A percentile compares a stretch with the other conserved stretches of the same genome.
Conservation (phyloP, 2,329 filamentous ascomycete species). For the Chrysoporthe puriensis region DNA sequence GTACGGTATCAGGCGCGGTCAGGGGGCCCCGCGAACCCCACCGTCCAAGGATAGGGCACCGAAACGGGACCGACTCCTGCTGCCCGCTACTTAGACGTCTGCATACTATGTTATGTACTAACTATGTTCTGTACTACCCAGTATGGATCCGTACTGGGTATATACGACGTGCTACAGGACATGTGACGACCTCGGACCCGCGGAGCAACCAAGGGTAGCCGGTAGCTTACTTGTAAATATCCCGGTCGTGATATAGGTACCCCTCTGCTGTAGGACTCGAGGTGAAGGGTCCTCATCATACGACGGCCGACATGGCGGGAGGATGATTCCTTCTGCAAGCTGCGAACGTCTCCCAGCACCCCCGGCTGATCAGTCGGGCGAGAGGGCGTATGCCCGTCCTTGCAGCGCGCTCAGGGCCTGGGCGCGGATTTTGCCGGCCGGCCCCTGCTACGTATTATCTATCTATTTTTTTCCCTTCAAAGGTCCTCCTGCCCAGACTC, state of each 20-base stretch:
- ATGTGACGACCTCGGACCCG: background rate
- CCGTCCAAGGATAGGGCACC: background rate
- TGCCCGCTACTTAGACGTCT: too few species aligned
- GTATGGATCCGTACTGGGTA: background rate
- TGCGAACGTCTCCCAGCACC: background rate
- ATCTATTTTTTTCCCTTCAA: too few species aligned
- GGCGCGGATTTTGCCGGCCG: background rate
- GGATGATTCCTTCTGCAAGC: background rate
- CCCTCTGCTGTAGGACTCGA: too few species aligned
- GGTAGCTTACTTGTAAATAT: background rate
- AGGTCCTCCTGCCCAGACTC: background rate
- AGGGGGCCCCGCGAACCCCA: too few species aligned
- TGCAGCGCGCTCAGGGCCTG: slow-evolving; percentile 1
- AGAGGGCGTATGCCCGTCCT: background rate
- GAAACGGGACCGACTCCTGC: background rate
- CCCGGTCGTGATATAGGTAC: background rate
- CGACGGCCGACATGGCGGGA: too few species aligned
- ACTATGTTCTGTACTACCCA: background rate
- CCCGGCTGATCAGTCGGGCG: background rate
- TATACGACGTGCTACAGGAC: background rate
- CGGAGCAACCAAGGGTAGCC: background rate
- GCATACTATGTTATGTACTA: too few species aligned
- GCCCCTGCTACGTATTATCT: background rate
- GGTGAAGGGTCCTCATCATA: too few species aligned
- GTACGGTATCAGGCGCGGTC: too few species aligned